Evolutionary conservation across 2,329 filamentous ascomycete species (phyloP).

Genomic region (Bipolaris gigantea): DNA sequence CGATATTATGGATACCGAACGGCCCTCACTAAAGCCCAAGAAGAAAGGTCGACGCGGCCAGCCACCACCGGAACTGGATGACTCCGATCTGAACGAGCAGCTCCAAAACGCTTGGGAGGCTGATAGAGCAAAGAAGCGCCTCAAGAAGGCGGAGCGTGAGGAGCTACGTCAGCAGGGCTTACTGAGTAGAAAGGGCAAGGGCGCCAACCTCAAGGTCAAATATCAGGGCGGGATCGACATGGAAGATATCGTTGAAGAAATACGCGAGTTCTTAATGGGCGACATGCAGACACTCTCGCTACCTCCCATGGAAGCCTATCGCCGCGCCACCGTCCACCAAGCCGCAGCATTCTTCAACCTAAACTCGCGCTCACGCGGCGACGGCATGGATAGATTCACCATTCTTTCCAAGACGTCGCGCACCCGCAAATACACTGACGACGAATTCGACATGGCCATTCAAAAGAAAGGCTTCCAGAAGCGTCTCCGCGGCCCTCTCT

Average conservation of each 20-base stretch:
- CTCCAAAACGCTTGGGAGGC: constrained; percentile 48
- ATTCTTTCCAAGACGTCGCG: constrained; percentile 72
- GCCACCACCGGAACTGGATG: constrained; percentile 51
- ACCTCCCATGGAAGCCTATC: constrained; percentile 79
- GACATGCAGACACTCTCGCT: constrained; percentile 68
- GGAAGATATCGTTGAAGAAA: constrained; percentile 70
- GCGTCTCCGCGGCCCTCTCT: constrained; percentile 37
- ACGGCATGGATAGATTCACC: constrained; percentile 72
- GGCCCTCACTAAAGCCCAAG: constrained; percentile 67
- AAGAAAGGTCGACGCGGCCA: constrained; percentile 63
- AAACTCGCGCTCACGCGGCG: constrained; percentile 81
- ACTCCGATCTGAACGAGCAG: constrained; percentile 48
- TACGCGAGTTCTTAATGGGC: constrained; percentile 70
- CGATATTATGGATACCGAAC: constrained; percentile 82
- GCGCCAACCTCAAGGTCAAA: constrained; percentile 62
- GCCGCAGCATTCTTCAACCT: constrained; percentile 74
- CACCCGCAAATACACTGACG: constrained; percentile 64
- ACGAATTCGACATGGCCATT: constrained; percentile 52
- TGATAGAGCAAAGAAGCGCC: constrained; percentile 51
- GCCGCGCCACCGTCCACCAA: constrained; percentile 78
- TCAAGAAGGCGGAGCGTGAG: constrained; percentile 53
- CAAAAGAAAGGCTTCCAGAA: constrained; percentile 53
- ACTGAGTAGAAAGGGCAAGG: constrained; percentile 49
- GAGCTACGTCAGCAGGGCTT: constrained; percentile 50
- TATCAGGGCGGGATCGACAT: constrained; percentile 73